These are phyloP conservation scores for Eragrostis nindensis DNA, from an alignment of 176 grass and related monocot genomes.

Conservation along the genomic window DNA sequence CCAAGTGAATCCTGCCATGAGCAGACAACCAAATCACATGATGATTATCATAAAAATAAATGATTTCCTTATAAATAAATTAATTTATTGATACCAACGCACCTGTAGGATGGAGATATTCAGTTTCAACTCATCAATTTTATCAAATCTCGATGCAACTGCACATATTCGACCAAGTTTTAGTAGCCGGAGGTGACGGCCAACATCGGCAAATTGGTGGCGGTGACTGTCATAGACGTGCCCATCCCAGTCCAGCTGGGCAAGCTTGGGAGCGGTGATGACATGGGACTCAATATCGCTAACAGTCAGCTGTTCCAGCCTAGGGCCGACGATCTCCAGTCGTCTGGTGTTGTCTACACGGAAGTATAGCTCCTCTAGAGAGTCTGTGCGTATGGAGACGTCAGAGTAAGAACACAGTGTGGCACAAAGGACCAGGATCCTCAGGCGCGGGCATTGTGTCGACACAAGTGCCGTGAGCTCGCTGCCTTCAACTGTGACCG, in stretches of 20 bases:
- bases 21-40: background rate
- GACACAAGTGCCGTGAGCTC: background rate
- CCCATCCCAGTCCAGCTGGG: no score
- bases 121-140: no score
- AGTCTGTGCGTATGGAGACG: background rate
- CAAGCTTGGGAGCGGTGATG: no score
- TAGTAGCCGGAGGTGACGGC: no score
- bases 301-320: background rate
- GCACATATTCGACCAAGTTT: no score
- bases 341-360: fast-evolving
- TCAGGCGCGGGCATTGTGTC: background rate
- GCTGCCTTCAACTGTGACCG: background rate
- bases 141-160: no score
- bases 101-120: no score
- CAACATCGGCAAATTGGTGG: no score
- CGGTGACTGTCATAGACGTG: no score
- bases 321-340: background rate
- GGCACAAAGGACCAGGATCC: background rate
- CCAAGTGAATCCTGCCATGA: background rate
- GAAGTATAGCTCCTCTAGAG: background rate
- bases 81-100: background rate
- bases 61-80: background rate
- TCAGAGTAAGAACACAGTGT: no score
- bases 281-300: no score
- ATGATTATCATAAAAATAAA: background rate